Evolutionary conservation across 1,284 basidiomycete species (phyloP).

Genomic region (Rhodotorula sp.): DNA sequence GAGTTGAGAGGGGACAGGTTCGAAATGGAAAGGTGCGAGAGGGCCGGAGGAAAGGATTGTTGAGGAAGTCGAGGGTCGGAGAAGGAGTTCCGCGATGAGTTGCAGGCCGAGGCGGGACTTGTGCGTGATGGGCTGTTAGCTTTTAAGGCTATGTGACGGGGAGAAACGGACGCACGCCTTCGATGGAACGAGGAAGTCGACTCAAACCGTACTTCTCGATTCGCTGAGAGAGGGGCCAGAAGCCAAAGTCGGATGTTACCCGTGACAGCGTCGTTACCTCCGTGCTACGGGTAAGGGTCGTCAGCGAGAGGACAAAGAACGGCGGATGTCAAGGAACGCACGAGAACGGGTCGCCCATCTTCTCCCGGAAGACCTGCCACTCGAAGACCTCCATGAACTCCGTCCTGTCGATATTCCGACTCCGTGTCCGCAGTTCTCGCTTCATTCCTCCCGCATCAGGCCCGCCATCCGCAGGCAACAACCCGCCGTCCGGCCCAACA

Average conservation of each 20-base stretch:
- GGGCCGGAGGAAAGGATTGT: slow-evolving; percentile 32
- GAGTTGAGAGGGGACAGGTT: slow-evolving; percentile 34
- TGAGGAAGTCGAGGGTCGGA: slow-evolving; percentile 24
- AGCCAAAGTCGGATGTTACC: slow-evolving; percentile 38
- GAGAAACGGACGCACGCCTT: slow-evolving; percentile 21
- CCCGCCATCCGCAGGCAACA: not conserved
- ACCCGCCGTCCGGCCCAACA: not conserved
- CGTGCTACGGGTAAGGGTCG: slow-evolving; percentile 4
- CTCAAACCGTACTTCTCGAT: slow-evolving; percentile 33
- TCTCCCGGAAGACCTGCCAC: slow-evolving; percentile 27
- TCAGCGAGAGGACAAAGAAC: too few relatives aligned
- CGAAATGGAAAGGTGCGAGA: slow-evolving; percentile 30
- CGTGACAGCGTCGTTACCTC: slow-evolving; percentile 24
- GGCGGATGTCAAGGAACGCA: not conserved
- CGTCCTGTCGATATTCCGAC: slow-evolving; percentile 36
- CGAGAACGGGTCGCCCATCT: slow-evolving; percentile 11
- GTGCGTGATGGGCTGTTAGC: not conserved
- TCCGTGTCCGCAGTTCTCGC: slow-evolving; percentile 24
- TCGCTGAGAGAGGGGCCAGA: slow-evolving; percentile 33
- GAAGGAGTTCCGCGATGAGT: slow-evolving; percentile 28
- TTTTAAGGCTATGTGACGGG: not conserved
- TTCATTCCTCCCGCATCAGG: not conserved
- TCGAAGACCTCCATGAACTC: slow-evolving; percentile 37
- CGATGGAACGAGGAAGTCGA: slow-evolving; percentile 22
- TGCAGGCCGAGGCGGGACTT: slow-evolving; percentile 36